Conservation (phyloP, 1,284 basidiomycete species). For the Pseudozyma hubeiensis region DNA sequence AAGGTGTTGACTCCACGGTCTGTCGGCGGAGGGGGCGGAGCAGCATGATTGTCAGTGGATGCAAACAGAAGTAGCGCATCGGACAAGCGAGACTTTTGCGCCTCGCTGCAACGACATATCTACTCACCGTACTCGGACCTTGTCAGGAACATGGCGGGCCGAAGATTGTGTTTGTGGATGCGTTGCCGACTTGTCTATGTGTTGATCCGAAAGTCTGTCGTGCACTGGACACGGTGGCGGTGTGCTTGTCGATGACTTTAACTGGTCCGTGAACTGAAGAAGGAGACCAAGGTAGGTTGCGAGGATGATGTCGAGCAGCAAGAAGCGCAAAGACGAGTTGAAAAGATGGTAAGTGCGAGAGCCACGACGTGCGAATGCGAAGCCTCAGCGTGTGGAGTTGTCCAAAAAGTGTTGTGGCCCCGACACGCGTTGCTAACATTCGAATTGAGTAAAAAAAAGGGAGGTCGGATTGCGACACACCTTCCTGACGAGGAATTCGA, state of each 20-base stretch:
- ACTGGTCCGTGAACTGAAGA: not conserved
- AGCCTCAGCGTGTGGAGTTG: slow-evolving; percentile 31
- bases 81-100: not conserved
- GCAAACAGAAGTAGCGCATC: not conserved
- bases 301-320: not conserved
- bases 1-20: slow-evolving; percentile 99
- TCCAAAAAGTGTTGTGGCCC: slow-evolving; percentile 37
- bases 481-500: slow-evolving; percentile 21
- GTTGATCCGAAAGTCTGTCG: too few species aligned
- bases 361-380: slow-evolving; percentile 12
- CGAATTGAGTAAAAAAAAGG: not conserved
- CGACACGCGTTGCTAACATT: slow-evolving; percentile 47
- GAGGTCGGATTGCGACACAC: slow-evolving; percentile 10
- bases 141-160: slow-evolving; percentile 79
- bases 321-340: not conserved
- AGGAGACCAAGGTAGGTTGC: not conserved
- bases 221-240: too few species aligned
- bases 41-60: slow-evolving; percentile 1
- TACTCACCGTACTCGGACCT: slow-evolving; percentile 86
- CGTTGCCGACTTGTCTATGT: not conserved
- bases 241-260: too few species aligned
- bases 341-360: slow-evolving; percentile 15
- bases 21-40: slow-evolving; percentile 63
- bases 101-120: too few species aligned
- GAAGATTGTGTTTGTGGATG: not conserved